phyloP scores from a whole-genome alignment of 768 basidiomycete species.

The Clavulina sp. region DNA sequence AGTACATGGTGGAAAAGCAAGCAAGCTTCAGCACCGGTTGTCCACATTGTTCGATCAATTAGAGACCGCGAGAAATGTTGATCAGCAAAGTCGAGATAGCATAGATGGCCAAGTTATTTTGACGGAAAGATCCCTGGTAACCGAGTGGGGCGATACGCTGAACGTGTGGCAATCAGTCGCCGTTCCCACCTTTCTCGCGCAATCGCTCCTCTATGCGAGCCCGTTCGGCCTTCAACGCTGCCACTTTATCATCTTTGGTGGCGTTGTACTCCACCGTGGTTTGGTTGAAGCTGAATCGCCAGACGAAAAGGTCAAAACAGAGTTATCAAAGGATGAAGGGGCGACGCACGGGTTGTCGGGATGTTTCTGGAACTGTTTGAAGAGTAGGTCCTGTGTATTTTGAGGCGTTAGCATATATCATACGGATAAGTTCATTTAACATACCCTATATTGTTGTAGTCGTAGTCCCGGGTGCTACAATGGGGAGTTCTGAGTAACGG shows the following conservation, averaged over 20 bases:
- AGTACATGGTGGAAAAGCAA: too few species aligned
- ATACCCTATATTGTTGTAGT: slow-evolving; percentile 74
- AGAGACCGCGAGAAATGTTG: too few species aligned
- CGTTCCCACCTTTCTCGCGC: slow-evolving; percentile 16
- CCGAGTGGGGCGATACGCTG: too few species aligned
- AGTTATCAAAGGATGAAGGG: not conserved
- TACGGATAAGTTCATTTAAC: too few species aligned
- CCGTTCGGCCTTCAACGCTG: slow-evolving; percentile 51
- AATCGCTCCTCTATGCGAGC: slow-evolving; percentile 49
- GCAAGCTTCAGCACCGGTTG: too few species aligned
- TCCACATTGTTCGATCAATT: too few species aligned
- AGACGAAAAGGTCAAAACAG: not conserved
- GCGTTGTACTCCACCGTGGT: slow-evolving; percentile 64
- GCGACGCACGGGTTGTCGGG: slow-evolving; percentile 78
- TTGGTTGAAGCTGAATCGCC: slow-evolving; percentile 59
- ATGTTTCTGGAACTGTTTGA: slow-evolving; percentile 92
- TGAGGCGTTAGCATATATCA: too few species aligned
- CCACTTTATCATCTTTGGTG: slow-evolving; percentile 67
- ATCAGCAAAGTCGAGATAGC: too few species aligned
- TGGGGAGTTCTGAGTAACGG: slow-evolving; percentile 11
- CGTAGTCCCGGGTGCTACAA: slow-evolving; percentile 72
- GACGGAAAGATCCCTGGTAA: too few species aligned
- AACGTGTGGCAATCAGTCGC: too few species aligned
- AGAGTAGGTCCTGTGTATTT: slow-evolving; percentile 57
- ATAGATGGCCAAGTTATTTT: too few species aligned